These are phyloP conservation scores for Pestalotiopsis fici DNA, from an alignment of 2,329 filamentous ascomycete species.

Conservation along the genomic window DNA sequence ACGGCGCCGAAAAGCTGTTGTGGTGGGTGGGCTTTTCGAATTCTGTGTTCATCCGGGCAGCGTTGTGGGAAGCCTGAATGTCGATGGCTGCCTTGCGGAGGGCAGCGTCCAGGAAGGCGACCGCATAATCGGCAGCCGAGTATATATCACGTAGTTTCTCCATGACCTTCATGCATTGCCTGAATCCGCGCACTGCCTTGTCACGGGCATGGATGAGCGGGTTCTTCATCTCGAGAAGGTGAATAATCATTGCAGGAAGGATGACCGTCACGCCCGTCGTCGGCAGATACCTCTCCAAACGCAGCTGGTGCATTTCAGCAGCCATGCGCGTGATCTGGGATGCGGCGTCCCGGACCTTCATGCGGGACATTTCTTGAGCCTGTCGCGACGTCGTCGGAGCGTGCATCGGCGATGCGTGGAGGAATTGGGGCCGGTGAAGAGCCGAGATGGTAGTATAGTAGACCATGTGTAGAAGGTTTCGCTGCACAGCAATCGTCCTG, in stretches of 20 bases:
- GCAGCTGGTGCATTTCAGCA: slow-evolving; percentile 70
- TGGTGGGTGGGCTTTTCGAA: slow-evolving; percentile 16
- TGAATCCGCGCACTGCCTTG: slow-evolving; percentile 77
- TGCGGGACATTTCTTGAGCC: slow-evolving; percentile 79
- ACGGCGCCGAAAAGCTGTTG: slow-evolving; percentile 10
- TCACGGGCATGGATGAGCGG: slow-evolving; percentile 71
- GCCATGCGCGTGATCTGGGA: slow-evolving; percentile 84
- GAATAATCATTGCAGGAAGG: slow-evolving; percentile 90
- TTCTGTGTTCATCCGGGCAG: slow-evolving; percentile 24
- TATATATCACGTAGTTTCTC: slow-evolving; percentile 86
- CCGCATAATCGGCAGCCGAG: slow-evolving; percentile 93
- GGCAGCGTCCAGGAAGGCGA: slow-evolving; percentile 88
- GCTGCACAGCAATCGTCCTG: slow-evolving; percentile 67
- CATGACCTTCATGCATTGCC: slow-evolving; percentile 90
- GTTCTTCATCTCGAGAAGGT: slow-evolving; percentile 89
- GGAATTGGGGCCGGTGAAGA: slow-evolving; percentile 86
- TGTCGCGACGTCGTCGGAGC: slow-evolving; percentile 60
- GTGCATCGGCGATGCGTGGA: slow-evolving; percentile 68
- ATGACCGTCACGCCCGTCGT: slow-evolving; percentile 91
- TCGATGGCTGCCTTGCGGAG: slow-evolving; percentile 85
- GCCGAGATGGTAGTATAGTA: slow-evolving; percentile 92
- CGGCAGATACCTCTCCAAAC: slow-evolving; percentile 78
- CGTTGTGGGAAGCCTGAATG: slow-evolving; percentile 43
- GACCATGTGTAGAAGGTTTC: slow-evolving; percentile 88
- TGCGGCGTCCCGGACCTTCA: slow-evolving; percentile 81